Conservation (phyloP, 768 basidiomycete genomes). For the Suillus americanus region DNA sequence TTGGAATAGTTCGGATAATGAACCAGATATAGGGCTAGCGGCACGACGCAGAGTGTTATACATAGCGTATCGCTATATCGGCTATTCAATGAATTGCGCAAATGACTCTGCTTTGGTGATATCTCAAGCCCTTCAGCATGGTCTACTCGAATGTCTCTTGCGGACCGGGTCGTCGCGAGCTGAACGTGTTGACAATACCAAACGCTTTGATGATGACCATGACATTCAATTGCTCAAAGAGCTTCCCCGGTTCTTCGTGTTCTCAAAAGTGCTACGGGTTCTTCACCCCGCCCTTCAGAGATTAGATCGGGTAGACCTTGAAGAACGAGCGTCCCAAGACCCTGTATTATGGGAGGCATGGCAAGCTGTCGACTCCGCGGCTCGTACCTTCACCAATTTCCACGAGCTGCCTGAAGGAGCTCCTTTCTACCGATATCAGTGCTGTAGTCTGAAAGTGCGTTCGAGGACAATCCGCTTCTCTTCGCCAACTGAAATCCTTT, state of each 20-base stretch:
- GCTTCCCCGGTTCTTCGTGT: background rate
- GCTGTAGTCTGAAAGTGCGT: background rate
- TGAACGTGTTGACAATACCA: background rate
- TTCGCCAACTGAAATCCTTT: background rate
- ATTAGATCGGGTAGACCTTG: background rate
- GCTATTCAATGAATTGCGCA: conserved; percentile 6
- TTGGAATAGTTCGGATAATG: conserved; percentile 3
- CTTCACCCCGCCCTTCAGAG: conserved; percentile 5
- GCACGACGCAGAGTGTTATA: conserved; percentile 7
- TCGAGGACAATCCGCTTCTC: background rate
- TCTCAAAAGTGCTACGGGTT: conserved; percentile 3
- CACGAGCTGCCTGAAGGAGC: conserved; percentile 3
- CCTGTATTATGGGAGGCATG: conserved; percentile 1
- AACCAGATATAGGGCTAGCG: conserved; percentile 5
- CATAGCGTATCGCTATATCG: conserved; percentile 8
- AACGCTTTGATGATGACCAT: conserved; percentile 8
- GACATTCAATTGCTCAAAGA: conserved; percentile 9
- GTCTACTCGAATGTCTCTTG: conserved; percentile 6
- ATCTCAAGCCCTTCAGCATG: conserved; percentile 2
- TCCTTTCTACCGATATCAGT: conserved; percentile 3
- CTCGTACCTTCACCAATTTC: conserved; percentile 2
- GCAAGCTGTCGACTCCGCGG: conserved; percentile 1
- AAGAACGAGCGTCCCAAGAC: conserved; percentile 2
- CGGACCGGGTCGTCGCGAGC: conserved; percentile 3
- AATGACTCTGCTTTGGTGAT: conserved; percentile 3